phyloP scores from a whole-genome alignment of 768 basidiomycete genomes.

The Tubosaeta sp. region DNA sequence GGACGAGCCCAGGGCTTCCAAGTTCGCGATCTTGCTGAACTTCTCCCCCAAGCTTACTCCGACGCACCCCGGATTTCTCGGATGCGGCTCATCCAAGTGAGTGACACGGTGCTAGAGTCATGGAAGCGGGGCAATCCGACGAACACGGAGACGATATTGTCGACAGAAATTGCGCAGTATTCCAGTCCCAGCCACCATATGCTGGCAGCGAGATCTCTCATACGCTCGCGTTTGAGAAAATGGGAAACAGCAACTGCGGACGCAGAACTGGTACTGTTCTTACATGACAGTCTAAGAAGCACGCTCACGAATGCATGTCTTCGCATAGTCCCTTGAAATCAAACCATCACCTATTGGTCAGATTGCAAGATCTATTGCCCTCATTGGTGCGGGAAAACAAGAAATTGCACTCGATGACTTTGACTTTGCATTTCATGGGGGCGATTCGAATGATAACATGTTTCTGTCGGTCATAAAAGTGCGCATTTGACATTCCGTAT shows the following conservation, averaged over 20 bases:
- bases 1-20: neutral
- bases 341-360: neutral
- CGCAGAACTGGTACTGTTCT: neutral
- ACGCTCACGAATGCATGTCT: neutral
- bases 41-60: conserved; percentile 2
- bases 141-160: neutral
- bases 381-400: neutral
- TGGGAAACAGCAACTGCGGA: neutral
- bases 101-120: neutral
- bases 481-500: neutral
- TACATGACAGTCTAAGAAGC: neutral
- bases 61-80: neutral
- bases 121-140: neutral
- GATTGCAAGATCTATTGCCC: neutral
- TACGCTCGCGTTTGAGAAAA: neutral
- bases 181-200: neutral
- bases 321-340: neutral
- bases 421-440: conserved; percentile 1
- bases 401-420: neutral
- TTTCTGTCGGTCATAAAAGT: conserved; percentile 1
- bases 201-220: neutral
- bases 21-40: neutral
- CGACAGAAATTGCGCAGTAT: neutral
- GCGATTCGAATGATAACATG: neutral
- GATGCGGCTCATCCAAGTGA: neutral